Percentiles rank a stretch among this genome's conserved stretches.
These are phyloP conservation scores for Leishmania martiniquensis DNA, from an alignment of 208 protist genomes.

Conservation along the genomic window DNA sequence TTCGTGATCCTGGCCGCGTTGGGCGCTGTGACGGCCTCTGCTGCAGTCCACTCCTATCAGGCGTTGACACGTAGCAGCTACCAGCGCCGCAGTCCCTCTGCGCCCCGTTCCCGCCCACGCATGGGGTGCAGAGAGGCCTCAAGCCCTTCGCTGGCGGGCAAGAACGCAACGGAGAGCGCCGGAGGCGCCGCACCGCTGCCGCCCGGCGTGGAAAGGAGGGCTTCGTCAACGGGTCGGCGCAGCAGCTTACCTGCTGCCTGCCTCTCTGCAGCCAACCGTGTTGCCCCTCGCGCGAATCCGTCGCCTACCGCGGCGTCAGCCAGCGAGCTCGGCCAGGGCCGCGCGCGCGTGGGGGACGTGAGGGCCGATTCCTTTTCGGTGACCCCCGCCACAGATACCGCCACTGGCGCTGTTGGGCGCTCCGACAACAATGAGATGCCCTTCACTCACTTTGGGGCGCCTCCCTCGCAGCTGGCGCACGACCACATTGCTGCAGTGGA, in stretches of 20 bases:
- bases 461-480: not conserved
- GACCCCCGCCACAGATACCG: not conserved
- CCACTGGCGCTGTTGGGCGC: not conserved
- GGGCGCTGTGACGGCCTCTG: constrained; percentile 6
- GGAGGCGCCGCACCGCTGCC: not conserved
- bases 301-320: not conserved
- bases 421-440: not conserved
- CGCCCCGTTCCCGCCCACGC: constrained; percentile 1
- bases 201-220: not conserved
- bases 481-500: not conserved
- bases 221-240: not conserved
- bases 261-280: not conserved
- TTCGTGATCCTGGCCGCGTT: constrained; percentile 10
- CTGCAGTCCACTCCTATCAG: constrained; percentile 18
- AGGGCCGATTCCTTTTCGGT: not conserved
- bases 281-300: not conserved
- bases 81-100: not conserved
- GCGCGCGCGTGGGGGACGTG: not conserved
- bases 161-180: not conserved
- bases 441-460: not conserved
- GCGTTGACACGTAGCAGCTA: not conserved
- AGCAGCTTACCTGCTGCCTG: not conserved
- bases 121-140: not conserved
- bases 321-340: not conserved
- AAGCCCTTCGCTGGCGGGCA: not conserved